Evolutionary conservation across 805 yeast species (phyloP).

Genomic region (Cyberlindnera galapagoensis): DNA sequence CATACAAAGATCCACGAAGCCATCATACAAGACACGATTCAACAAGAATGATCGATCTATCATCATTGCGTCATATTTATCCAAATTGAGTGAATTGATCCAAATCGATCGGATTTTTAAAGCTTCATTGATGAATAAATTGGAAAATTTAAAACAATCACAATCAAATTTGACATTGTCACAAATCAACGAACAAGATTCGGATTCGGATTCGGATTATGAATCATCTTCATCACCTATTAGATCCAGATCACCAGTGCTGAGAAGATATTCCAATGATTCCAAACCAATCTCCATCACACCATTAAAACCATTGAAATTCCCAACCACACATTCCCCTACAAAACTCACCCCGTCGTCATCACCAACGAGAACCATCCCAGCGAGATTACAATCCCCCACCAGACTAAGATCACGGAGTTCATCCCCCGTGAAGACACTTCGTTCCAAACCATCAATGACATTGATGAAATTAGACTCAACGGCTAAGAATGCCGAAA

Average conservation of each 20-base stretch:
- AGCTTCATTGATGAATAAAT: constrained; percentile 27
- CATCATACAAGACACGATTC: constrained; percentile 22
- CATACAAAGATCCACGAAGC: constrained; percentile 21
- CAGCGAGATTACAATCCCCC: constrained; percentile 7
- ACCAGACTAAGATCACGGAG: constrained; percentile 21
- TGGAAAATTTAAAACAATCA: constrained; percentile 16
- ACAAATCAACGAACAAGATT: too few species aligned
- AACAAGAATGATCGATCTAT: constrained; percentile 34
- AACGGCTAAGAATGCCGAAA: constrained; percentile 3
- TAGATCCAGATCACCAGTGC: constrained; percentile 20
- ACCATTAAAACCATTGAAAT: constrained; percentile 14
- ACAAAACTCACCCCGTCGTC: constrained; percentile 11
- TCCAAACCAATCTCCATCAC: constrained; percentile 4
- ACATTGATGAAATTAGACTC: constrained; percentile 23
- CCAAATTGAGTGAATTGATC: constrained; percentile 48
- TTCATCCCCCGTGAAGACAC: constrained; percentile 18
- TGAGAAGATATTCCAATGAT: constrained; percentile 12
- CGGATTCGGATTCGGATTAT: too few species aligned
- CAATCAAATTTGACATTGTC: too few species aligned
- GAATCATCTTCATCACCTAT: too few species aligned
- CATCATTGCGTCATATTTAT: constrained; percentile 43
- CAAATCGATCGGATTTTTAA: constrained; percentile 62
- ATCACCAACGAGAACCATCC: constrained; percentile 5
- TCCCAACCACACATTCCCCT: constrained; percentile 4
- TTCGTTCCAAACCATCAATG: constrained; percentile 24